phyloP scores from a whole-genome alignment of 768 basidiomycete genomes.

The Boletus rex-veris region DNA sequence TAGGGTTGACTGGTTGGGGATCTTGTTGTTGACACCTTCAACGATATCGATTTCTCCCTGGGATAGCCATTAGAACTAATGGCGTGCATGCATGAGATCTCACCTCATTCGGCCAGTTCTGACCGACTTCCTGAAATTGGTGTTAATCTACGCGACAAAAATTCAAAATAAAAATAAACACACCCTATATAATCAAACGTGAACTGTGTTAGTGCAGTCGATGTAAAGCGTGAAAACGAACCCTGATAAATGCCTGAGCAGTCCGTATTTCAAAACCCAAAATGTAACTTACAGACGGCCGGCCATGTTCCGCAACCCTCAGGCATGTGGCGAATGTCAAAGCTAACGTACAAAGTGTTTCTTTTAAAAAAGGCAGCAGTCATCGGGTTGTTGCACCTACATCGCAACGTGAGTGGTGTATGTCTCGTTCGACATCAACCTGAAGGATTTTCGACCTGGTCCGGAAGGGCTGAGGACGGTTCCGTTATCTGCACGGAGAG shows the following conservation, averaged over 20 bases:
- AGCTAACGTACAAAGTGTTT: slow-evolving; percentile 8
- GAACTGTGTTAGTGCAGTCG: neutral
- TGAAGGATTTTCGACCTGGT: slow-evolving; percentile 37
- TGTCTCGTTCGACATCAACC: slow-evolving; percentile 29
- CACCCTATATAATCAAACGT: slow-evolving; percentile 19
- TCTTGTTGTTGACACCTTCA: slow-evolving; percentile 31
- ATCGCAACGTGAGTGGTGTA: slow-evolving; percentile 35
- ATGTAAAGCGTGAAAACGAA: slow-evolving; percentile 9
- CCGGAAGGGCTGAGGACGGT: slow-evolving; percentile 29
- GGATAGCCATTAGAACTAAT: neutral
- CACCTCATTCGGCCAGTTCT: slow-evolving; percentile 25
- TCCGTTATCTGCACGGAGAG: slow-evolving; percentile 31
- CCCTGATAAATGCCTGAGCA: slow-evolving; percentile 18
- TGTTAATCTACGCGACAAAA: neutral
- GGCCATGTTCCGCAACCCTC: slow-evolving; percentile 40
- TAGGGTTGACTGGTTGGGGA: slow-evolving; percentile 30
- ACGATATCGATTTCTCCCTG: slow-evolving; percentile 34
- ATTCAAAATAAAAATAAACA: neutral
- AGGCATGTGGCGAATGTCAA: slow-evolving; percentile 38
- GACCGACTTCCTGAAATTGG: slow-evolving; percentile 24
- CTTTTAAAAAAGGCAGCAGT: neutral
- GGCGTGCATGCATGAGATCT: neutral
- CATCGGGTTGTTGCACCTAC: slow-evolving; percentile 7
- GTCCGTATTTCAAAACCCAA: neutral
- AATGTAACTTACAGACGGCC: slow-evolving; percentile 29